phyloP scores from a whole-genome alignment of 2,329 filamentous ascomycete species.

The Exophiala xenobiotica region DNA sequence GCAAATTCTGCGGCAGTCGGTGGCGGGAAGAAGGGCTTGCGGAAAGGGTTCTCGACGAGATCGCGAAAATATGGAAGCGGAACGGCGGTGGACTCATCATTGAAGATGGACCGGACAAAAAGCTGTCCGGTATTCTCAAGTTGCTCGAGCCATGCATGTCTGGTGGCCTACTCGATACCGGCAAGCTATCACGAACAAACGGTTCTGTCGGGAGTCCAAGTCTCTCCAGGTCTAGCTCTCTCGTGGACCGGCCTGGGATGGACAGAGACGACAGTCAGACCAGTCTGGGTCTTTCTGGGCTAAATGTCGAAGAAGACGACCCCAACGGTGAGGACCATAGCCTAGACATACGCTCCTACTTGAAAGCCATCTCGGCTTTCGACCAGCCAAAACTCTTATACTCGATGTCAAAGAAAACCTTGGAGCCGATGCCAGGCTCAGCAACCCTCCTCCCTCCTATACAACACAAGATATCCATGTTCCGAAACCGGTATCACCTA shows the following conservation, averaged over 20 bases:
- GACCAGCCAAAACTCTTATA: slow-evolving; percentile 67
- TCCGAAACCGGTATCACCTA: slow-evolving; percentile 87
- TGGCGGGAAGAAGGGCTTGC: slow-evolving; percentile 95
- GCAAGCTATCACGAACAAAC: slow-evolving; percentile 51
- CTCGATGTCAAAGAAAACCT: slow-evolving; percentile 73
- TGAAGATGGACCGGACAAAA: slow-evolving; percentile 70
- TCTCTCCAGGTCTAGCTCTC: slow-evolving; percentile 61
- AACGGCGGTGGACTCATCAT: slow-evolving; percentile 87
- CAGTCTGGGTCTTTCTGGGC: slow-evolving; percentile 59
- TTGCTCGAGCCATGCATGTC: slow-evolving; percentile 83
- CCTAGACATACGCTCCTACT: slow-evolving; percentile 74
- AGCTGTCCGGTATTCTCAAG: slow-evolving; percentile 77
- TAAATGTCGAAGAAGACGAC: slow-evolving; percentile 49
- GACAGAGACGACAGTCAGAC: slow-evolving; percentile 62
- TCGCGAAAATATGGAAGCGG: slow-evolving; percentile 88
- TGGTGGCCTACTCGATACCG: slow-evolving; percentile 60
- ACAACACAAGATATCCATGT: slow-evolving; percentile 78
- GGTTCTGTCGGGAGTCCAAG: slow-evolving; percentile 41
- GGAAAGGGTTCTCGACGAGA: slow-evolving; percentile 87
- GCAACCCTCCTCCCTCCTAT: slow-evolving; percentile 73
- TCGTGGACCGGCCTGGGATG: slow-evolving; percentile 35
- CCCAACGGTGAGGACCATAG: slow-evolving; percentile 58
- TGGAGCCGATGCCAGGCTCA: slow-evolving; percentile 69
- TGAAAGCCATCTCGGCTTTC: slow-evolving; percentile 80
- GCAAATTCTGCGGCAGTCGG: slow-evolving; percentile 88